phyloP scores from a whole-genome alignment of 2,329 filamentous ascomycete genomes.

The Paraphoma chrysanthemicola region DNA sequence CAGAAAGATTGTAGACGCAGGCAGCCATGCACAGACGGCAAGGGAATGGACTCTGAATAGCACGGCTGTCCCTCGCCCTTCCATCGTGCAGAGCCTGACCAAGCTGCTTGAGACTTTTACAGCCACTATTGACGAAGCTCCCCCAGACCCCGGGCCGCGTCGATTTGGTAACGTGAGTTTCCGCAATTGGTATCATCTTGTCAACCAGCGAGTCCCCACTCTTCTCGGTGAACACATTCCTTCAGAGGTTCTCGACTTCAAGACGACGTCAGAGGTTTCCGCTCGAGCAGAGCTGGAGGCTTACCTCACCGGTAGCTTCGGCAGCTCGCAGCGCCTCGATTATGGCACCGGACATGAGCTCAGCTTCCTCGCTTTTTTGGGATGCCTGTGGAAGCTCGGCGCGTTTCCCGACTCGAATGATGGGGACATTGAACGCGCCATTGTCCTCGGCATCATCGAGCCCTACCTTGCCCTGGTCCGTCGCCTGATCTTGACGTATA shows the following conservation, averaged over 20 bases:
- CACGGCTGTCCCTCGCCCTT: constrained; percentile 55
- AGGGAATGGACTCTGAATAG: constrained; percentile 61
- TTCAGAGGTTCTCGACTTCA: constrained; percentile 51
- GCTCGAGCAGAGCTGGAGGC: constrained; percentile 72
- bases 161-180: constrained; percentile 94
- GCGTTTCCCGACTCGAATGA: constrained; percentile 68
- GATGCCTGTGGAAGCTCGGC: constrained; percentile 87
- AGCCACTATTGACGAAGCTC: constrained; percentile 75
- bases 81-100: constrained; percentile 70
- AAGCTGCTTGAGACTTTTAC: constrained; percentile 70
- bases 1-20: constrained; percentile 54
- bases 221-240: constrained; percentile 67
- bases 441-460: constrained; percentile 83
- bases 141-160: constrained; percentile 83
- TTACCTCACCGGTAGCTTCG: constrained; percentile 87
- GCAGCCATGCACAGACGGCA: constrained; percentile 46
- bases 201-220: constrained; percentile 65
- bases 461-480: constrained; percentile 85
- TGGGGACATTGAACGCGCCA: constrained; percentile 73
- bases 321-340: constrained; percentile 86
- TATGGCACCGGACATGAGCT: constrained; percentile 97
- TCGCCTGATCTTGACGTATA: constrained; percentile 86
- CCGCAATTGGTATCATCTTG: constrained; percentile 77
- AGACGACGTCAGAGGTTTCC: constrained; percentile 42
- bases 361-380: constrained; percentile 91